These are phyloP conservation scores for Metarhizium sp. DNA, from an alignment of 2,329 filamentous ascomycete species.

Conservation along the genomic window DNA sequence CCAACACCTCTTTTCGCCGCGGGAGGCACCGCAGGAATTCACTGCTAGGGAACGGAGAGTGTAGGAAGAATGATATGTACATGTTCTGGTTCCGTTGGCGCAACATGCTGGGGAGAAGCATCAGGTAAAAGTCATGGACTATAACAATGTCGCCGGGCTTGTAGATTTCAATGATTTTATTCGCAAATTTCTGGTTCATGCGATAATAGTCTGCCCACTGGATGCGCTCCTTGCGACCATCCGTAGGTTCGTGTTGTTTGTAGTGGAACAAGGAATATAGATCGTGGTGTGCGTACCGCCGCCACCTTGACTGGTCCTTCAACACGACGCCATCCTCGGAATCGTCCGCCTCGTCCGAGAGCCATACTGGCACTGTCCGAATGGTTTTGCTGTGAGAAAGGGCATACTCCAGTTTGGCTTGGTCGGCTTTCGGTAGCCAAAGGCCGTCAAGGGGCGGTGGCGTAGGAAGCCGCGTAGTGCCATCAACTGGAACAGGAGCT, in stretches of 20 bases:
- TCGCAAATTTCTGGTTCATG: constrained; percentile 87
- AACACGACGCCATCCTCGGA: constrained; percentile 59
- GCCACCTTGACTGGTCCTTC: constrained; percentile 78
- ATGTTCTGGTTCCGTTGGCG: constrained; percentile 79
- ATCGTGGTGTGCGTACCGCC: constrained; percentile 82
- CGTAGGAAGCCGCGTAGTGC: constrained; percentile 42
- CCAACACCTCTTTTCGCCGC: constrained; percentile 79
- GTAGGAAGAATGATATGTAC: constrained; percentile 91
- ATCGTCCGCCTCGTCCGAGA: constrained; percentile 66
- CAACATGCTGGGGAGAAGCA: constrained; percentile 80
- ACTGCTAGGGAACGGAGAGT: constrained; percentile 91
- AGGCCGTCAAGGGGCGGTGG: constrained; percentile 58
- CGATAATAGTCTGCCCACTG: constrained; percentile 90
- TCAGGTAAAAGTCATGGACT: constrained; percentile 89
- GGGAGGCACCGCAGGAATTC: constrained; percentile 88
- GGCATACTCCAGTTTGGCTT: constrained; percentile 63
- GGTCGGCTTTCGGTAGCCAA: constrained; percentile 60
- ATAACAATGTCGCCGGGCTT: constrained; percentile 87
- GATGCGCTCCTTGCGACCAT: constrained; percentile 70
- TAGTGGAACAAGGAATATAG: constrained; percentile 93
- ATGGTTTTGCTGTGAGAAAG: constrained; percentile 65
- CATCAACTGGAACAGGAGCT: constrained; percentile 68
- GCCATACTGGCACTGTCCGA: constrained; percentile 80
- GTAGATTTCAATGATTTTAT: constrained; percentile 80
- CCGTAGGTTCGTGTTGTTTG: constrained; percentile 84